These are phyloP conservation scores for Colletotrichum paranaense DNA, from an alignment of 2,329 filamentous ascomycete genomes.

Conservation along the genomic window DNA sequence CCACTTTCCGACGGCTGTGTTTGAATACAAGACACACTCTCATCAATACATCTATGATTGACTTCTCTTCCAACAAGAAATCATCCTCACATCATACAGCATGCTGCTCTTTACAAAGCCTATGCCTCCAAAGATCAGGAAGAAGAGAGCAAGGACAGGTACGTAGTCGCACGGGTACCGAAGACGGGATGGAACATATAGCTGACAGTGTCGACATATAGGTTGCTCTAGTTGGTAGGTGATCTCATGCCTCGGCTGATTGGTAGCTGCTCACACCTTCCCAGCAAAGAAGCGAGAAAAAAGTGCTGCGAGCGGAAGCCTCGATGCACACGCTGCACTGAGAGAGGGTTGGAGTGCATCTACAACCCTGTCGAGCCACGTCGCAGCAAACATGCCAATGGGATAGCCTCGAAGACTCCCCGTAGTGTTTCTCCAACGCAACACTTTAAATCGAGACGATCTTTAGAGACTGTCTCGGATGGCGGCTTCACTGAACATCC, in stretches of 20 bases:
- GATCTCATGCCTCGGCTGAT: background rate
- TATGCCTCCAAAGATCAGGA: background rate
- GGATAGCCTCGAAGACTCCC: background rate
- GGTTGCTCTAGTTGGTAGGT: constrained; percentile 64
- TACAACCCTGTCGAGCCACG: constrained; percentile 59
- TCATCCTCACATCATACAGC: background rate
- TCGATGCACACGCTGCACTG: constrained; percentile 60
- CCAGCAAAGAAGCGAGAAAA: constrained; percentile 57
- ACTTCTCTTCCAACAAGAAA: background rate
- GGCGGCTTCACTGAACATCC: background rate
- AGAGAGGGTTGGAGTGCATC: constrained; percentile 58
- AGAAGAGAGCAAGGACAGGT: background rate
- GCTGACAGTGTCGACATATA: constrained; percentile 39
- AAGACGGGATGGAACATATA: background rate
- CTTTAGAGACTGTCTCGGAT: background rate
- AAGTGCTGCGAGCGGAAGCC: constrained; percentile 66
- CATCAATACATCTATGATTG: background rate
- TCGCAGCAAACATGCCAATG: constrained; percentile 42
- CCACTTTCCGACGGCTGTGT: background rate
- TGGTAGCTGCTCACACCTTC: background rate
- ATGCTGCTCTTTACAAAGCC: background rate
- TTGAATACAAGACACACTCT: background rate
- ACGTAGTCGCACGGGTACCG: background rate
- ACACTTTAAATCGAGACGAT: constrained; percentile 53
- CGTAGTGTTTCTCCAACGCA: background rate